Evolutionary conservation across 768 basidiomycete species (phyloP), one percentile per base, ranked within the genome.

Genomic region (Panaeolus cyanescens): DNA sequence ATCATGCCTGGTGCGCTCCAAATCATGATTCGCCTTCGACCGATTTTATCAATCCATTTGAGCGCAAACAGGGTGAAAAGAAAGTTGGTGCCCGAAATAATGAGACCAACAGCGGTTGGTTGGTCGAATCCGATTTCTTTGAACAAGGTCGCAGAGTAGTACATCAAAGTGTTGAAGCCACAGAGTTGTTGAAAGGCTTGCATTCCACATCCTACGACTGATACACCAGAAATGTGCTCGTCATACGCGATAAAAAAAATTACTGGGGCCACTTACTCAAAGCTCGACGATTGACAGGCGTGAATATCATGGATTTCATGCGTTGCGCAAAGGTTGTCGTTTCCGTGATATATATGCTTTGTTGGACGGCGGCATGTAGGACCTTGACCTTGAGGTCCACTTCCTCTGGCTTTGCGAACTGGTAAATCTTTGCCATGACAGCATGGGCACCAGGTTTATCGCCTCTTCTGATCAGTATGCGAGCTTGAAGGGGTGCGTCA

Each of bases 181-280:
- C 87, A 93, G 0, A 93, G 79, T 69, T 93, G 92, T 69, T 95
- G 92, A 73, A 87, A 88, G 0, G 89, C 91, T 75, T 93, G 92
- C 73, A 93, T 85, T 42, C 89, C 92, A 68, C 90, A 91, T 9
- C 84, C 89, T 13, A 94, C 80, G 64, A 90, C 89, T 91, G 32
- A 20, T 50, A 59, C 12, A n/a, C n/a, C n/a, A 54, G 22, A 34
- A 59, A 15, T 15, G 19, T 31, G 45, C 19, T 54, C 30, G 28
- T 32, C n/a, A 5, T 33, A 15, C 32, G 22, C 9, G 2, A n/a
- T 17, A 58, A 5, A 13, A 22, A 33, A 62, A 40, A n/a, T 9
- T 8, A 22, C 13, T 13, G 25, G 15, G 22, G 25, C 42, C 5
- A 77, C 83, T 17, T 67, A 90, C 90, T 85, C 55, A 92, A 75